These are phyloP conservation scores for Coemansia aciculifera DNA, from an alignment of 192 early-diverging fungal species.

Conservation along the genomic window DNA sequence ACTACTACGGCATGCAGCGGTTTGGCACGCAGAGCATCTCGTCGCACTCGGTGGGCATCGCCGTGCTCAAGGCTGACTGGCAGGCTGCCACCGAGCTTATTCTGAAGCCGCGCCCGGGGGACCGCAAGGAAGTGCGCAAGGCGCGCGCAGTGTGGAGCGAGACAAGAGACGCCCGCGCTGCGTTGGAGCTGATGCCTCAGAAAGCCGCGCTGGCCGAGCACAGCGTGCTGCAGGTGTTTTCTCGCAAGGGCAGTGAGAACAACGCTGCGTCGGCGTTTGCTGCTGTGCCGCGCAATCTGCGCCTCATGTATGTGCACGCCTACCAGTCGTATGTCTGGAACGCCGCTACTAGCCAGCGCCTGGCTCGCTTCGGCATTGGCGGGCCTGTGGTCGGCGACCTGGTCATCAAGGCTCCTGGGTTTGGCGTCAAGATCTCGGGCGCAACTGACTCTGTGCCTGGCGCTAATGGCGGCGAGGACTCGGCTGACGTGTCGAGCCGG, in stretches of 20 bases:
- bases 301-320: conserved; percentile 92
- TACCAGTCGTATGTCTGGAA: conserved; percentile 98
- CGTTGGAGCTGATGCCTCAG: conserved; percentile 68
- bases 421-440: background rate
- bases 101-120: conserved; percentile 78
- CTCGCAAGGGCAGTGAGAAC: conserved; percentile 42
- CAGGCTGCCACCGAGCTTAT: conserved; percentile 74
- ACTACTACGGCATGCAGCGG: conserved; percentile 98
- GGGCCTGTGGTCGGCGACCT: conserved; percentile 83
- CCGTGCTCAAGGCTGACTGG: conserved; percentile 74
- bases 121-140: conserved; percentile 59
- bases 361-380: conserved; percentile 63
- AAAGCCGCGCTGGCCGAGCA: conserved; percentile 69
- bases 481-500: conserved; percentile 20
- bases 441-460: background rate
- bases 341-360: conserved; percentile 71
- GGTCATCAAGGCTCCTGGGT: conserved; percentile 54
- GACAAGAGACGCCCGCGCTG: conserved; percentile 60
- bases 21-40: conserved; percentile 85
- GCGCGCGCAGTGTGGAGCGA: conserved; percentile 73
- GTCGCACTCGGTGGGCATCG: conserved; percentile 79
- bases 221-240: conserved; percentile 63
- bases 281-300: conserved; percentile 78
- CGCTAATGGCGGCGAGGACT: conserved; percentile 31
- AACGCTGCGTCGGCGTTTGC: conserved; percentile 67